phyloP scores from a whole-genome alignment of 208 protist genomes.

The Wallacemonas sp. region DNA sequence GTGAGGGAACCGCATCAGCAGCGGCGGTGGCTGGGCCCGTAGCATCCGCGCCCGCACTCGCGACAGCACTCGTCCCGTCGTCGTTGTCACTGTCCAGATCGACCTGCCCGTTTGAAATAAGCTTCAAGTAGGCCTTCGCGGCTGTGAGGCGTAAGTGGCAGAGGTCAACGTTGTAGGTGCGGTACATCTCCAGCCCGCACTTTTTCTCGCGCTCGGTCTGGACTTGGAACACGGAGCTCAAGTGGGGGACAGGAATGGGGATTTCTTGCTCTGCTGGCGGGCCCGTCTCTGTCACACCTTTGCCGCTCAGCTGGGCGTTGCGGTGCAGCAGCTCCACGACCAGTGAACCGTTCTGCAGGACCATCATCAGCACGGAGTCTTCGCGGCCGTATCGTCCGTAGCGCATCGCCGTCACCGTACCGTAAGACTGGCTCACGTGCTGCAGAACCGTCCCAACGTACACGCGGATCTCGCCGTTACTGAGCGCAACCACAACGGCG shows the following conservation, averaged over 20 bases:
- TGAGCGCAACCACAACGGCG: constrained; percentile 88
- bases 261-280: constrained; percentile 92
- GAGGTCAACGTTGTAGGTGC: constrained; percentile 92
- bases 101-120: constrained; percentile 43
- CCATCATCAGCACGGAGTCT: constrained; percentile 83
- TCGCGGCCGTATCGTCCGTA: constrained; percentile 93
- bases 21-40: not conserved
- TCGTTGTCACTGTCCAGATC: not conserved
- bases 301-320: constrained; percentile 50
- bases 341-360: constrained; percentile 87
- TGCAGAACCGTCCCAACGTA: constrained; percentile 88
- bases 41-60: not conserved
- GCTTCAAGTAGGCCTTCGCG: constrained; percentile 83
- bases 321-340: constrained; percentile 93
- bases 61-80: not conserved
- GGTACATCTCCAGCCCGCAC: constrained; percentile 88
- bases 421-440: constrained; percentile 76
- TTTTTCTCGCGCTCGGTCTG: constrained; percentile 91
- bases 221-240: constrained; percentile 93
- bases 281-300: constrained; percentile 28
- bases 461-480: constrained; percentile 90
- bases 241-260: constrained; percentile 88
- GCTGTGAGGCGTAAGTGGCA: constrained; percentile 85
- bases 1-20: not conserved
- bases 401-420: constrained; percentile 80